phyloP scores from a whole-genome alignment of 805 yeast genomes.

The Myxozyma sirexii region DNA sequence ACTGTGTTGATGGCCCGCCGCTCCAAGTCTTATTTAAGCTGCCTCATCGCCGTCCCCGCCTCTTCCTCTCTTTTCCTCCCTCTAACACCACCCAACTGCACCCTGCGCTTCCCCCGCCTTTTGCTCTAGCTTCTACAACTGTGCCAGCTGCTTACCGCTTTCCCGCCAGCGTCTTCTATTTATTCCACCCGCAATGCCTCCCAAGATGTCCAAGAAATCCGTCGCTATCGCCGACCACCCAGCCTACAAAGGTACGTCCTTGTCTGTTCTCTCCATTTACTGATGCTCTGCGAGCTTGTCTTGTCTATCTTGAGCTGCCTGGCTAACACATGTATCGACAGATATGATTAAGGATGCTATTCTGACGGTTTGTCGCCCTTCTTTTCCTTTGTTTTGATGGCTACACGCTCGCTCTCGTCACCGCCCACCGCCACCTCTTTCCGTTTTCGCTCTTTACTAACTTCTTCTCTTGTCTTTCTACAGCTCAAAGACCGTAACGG shows the following conservation, averaged over 20 bases:
- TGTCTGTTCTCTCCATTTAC: background rate
- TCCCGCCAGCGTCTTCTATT: background rate
- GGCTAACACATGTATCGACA: constrained; percentile 29
- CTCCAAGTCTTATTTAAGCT: constrained; percentile 7
- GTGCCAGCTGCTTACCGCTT: background rate
- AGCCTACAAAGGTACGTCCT: constrained; percentile 45
- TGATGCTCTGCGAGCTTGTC: background rate
- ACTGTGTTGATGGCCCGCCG: constrained; percentile 6
- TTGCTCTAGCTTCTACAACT: too few relatives aligned
- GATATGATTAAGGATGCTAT: constrained; percentile 73
- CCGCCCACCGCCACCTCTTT: background rate
- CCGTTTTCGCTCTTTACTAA: background rate
- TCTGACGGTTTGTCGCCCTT: constrained; percentile 26
- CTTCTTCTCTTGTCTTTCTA: constrained; percentile 30
- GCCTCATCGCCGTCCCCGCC: constrained; percentile 17
- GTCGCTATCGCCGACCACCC: constrained; percentile 40
- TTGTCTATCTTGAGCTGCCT: constrained; percentile 31
- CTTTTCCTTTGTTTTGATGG: background rate
- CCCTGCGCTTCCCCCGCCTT: background rate
- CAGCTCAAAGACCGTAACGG: constrained; percentile 81
- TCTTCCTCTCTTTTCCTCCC: constrained; percentile 3
- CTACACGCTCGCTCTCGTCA: background rate
- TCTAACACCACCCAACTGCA: background rate
- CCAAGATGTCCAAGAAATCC: constrained; percentile 38
- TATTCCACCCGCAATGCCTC: constrained; percentile 29